These are phyloP conservation scores for Eucommia ulmoides DNA, from an alignment of 257 asterid species.

Conservation along the genomic window DNA sequence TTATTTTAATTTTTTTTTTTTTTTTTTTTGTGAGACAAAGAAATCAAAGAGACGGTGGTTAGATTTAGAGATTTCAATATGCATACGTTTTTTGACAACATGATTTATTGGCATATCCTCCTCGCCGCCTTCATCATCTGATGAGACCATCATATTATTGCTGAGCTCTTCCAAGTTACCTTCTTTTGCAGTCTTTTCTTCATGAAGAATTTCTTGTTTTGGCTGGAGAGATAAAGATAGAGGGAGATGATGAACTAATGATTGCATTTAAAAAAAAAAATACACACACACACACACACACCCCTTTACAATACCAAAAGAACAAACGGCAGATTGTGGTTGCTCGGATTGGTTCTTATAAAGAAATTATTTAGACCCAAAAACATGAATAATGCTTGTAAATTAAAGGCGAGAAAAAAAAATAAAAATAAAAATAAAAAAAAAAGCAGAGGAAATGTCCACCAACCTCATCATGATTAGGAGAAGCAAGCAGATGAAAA, in stretches of 20 bases:
- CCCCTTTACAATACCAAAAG: neutral
- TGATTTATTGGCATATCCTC: conserved; percentile 17
- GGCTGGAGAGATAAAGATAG: conserved; percentile 7
- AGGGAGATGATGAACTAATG: neutral
- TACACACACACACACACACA: too few species aligned
- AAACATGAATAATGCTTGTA: too few species aligned
- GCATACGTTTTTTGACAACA: conserved; percentile 47
- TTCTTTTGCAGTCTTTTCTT: conserved; percentile 16
- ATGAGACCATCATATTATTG: conserved; percentile 17
- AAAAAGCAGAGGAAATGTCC: neutral
- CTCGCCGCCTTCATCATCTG: conserved; percentile 34
- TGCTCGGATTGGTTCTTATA: too few species aligned
- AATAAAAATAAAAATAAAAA: neutral
- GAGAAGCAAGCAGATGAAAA: conserved; percentile 29
- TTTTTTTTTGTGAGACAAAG: too few species aligned
- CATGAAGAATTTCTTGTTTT: conserved; percentile 15
- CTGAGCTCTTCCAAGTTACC: neutral
- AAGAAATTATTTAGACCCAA: too few species aligned
- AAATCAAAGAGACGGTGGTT: neutral
- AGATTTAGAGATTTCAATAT: neutral
- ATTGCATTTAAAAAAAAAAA: neutral
- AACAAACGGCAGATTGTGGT: too few species aligned
- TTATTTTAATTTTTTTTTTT: too few species aligned
- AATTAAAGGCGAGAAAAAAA: too few species aligned
- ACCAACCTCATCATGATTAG: conserved; percentile 16